These are phyloP conservation scores for Teratosphaeria pseudoeucalypti DNA, from an alignment of 2,329 filamentous ascomycete genomes.

Conservation along the genomic window DNA sequence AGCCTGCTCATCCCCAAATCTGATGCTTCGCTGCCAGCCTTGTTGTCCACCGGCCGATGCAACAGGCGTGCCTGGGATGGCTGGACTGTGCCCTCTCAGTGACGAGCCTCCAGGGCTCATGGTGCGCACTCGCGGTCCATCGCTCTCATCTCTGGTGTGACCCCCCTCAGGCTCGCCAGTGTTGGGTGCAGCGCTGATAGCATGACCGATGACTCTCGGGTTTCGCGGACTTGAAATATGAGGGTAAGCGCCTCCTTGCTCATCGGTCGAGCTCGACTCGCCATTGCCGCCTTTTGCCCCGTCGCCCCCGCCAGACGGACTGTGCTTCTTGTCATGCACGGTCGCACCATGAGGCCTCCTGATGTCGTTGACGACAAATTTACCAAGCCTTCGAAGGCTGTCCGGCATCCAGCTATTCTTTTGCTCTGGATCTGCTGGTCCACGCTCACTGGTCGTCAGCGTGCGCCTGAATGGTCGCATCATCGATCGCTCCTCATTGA, in stretches of 20 bases:
- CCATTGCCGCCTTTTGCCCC: background rate
- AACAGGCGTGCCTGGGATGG: background rate
- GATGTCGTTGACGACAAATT: slow-evolving; percentile 6
- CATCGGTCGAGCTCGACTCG: background rate
- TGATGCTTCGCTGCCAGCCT: slow-evolving; percentile 21
- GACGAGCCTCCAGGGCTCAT: slow-evolving; percentile 4
- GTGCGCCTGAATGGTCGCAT: slow-evolving; percentile 3
- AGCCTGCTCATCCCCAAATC: slow-evolving; percentile 18
- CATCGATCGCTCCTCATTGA: background rate
- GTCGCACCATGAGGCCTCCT: slow-evolving; percentile 1
- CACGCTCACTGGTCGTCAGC: slow-evolving; percentile 3
- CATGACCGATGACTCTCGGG: slow-evolving; percentile 11
- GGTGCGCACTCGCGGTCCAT: slow-evolving; percentile 4
- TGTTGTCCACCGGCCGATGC: background rate
- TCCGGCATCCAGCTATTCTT: slow-evolving; percentile 2
- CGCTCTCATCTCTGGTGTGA: background rate
- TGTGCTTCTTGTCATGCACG: background rate
- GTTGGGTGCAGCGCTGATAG: slow-evolving; percentile 6
- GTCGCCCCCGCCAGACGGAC: background rate
- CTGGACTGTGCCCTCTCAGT: background rate
- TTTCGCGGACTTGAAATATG: slow-evolving; percentile 10
- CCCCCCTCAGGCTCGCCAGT: background rate
- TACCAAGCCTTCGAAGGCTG: slow-evolving; percentile 1
- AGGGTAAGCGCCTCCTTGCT: slow-evolving; percentile 6
- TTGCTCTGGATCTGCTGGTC: background rate